Conservation (phyloP, 805 yeast species). For the Pichia gijzeniarum region DNA sequence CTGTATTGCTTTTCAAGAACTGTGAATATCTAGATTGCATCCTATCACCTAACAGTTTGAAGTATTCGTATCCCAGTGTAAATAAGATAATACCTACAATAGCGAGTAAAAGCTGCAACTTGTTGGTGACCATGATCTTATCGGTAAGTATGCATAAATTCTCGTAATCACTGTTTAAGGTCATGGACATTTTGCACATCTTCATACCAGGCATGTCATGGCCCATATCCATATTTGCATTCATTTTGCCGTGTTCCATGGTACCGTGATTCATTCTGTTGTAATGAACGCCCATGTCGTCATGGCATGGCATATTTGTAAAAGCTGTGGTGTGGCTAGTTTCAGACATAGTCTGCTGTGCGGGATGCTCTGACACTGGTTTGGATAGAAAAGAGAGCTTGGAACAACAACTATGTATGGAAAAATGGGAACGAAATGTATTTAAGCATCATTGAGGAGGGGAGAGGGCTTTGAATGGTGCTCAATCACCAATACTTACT, state of each 20-base stretch:
- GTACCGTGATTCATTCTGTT: slow-evolving; percentile 3
- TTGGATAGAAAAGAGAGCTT: no score
- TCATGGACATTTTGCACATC: slow-evolving; percentile 35
- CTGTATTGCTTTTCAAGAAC: slow-evolving; percentile 5
- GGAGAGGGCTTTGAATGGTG: no score
- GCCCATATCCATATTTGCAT: slow-evolving; percentile 11
- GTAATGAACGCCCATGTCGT: slow-evolving; percentile 24
- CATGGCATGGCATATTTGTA: no score
- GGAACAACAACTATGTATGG: no score
- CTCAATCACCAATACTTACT: no score
- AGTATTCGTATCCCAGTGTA: slow-evolving; percentile 33
- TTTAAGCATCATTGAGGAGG: no score
- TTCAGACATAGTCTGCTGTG: no score
- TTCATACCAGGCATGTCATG: slow-evolving; percentile 17
- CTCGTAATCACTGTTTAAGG: slow-evolving; percentile 37
- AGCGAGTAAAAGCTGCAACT: slow-evolving; percentile 29
- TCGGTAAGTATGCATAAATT: slow-evolving; percentile 37
- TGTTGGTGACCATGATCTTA: slow-evolving; percentile 35
- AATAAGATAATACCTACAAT: slow-evolving; percentile 28
- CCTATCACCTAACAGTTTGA: slow-evolving; percentile 22
- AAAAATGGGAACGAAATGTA: no score
- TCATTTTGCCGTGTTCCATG: slow-evolving; percentile 3
- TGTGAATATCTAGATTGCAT: slow-evolving; percentile 20
- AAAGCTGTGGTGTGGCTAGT: no score
- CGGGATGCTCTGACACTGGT: no score